A percentile compares a stretch with the other conserved stretches of the same genome.
phyloP scores from a whole-genome alignment of 345 rosid species.

The Lenwebbia sp. region DNA sequence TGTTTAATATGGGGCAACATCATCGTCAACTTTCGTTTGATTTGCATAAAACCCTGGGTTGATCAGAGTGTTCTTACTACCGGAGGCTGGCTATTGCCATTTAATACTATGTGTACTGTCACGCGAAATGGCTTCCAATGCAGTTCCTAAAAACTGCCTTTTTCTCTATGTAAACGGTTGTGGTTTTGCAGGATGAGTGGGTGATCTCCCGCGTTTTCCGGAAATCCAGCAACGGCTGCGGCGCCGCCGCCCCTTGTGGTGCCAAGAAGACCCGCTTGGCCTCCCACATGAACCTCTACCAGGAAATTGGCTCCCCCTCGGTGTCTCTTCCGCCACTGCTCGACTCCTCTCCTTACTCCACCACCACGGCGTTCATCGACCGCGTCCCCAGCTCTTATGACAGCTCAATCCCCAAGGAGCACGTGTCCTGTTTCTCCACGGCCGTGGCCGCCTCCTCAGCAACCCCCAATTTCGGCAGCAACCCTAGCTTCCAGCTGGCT shows the following conservation, averaged over 20 bases:
- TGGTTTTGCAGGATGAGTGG: slow-evolving; percentile 74
- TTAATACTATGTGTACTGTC: background rate
- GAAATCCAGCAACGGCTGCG: slow-evolving; percentile 33
- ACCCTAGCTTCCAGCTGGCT: slow-evolving; percentile 16
- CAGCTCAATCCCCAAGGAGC: slow-evolving; percentile 47
- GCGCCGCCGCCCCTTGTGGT: slow-evolving; percentile 6
- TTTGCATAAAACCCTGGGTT: background rate
- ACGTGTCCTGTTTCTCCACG: slow-evolving; percentile 99
- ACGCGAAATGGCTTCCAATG: background rate
- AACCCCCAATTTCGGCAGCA: slow-evolving; percentile 4
- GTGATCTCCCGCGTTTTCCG: slow-evolving; percentile 82
- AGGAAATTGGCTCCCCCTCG: slow-evolving; percentile 55
- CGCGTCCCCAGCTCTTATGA: slow-evolving; percentile 48
- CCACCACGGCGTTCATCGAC: slow-evolving; percentile 12
- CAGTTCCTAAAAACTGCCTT: background rate
- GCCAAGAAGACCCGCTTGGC: slow-evolving; percentile 33
- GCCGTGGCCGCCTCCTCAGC: slow-evolving; percentile 40
- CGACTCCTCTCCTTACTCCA: slow-evolving; percentile 19
- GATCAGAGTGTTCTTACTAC: background rate
- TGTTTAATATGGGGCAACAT: background rate
- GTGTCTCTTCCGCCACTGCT: slow-evolving; percentile 79
- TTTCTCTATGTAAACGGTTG: background rate
- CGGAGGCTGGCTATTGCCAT: background rate
- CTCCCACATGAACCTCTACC: slow-evolving; percentile 10
- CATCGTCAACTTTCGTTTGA: background rate